Base-by-base conservation (phyloP, 768 basidiomycete genomes). In the Boletus eberwhitei region DNA sequence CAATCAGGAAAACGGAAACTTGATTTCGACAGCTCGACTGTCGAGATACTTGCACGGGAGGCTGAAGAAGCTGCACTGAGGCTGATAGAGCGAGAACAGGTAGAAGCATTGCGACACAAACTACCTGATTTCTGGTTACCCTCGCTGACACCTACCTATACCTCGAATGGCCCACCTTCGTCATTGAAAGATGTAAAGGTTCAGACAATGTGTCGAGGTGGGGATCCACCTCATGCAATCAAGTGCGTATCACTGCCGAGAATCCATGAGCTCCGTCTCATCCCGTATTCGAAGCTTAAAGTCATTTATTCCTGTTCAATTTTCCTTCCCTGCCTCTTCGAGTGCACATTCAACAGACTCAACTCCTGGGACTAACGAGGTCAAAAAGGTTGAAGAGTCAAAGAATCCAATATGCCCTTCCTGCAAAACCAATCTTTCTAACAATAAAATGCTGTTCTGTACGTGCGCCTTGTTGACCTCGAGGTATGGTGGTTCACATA, bases 61-160 rank as follows among this genome's bases (percentile, higher is more conserved):
- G 94, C 93, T 1, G 95, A 98, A 66, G 91, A 95, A 54, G 86
- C 85, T 19, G 97, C 97, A 0, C 73, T 95, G 46, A 79, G 79
- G 32, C 75, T 87, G 63, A 92, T 98, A 44, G 90, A 93, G 65
- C 78, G 79, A 34, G 93, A 97, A 68, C 89, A 91, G 60, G 87
- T 88, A 0, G 93, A 93, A 58, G 81, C 87, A 4, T 74, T 96
- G 53, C 90, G 87, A 55, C 81, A 84, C 55, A 97, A 98, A 70
- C 80, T 98, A 3, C 94, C 97, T 2, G 94, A 97, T 64, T 99
- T 97, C 69, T 99, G 97, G 97, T 77, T 99, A 37, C 94, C 94
- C 3, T 93, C 90, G 0, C 73, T 98, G 24, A 94, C 95, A 0
- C 95, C 95, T 0, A 95, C 81, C 42, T 83, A 89, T 71, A 74